Percentiles rank a stretch among this genome's conserved stretches.
Evolutionary conservation across 1,139 yeast species (phyloP).

Genomic region (Pneumocystis jirovecii): DNA sequence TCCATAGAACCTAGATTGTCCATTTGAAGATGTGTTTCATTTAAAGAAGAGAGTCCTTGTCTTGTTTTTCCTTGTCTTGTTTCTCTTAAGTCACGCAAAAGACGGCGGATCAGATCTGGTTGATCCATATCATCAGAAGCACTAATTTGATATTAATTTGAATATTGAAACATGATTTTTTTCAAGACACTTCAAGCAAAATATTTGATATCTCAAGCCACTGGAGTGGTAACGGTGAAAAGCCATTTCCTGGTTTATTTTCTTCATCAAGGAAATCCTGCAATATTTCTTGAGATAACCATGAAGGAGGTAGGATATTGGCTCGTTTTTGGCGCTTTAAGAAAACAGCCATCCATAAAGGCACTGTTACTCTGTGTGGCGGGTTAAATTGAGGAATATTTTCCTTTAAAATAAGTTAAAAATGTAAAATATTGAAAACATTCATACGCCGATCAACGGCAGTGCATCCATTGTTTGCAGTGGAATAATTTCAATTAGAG

Average conservation of each 20-base stretch:
- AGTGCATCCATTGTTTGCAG: slow-evolving; percentile 25
- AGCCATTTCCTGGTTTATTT: slow-evolving; percentile 38
- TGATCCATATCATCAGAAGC: slow-evolving; percentile 67
- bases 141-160: slow-evolving; percentile 15
- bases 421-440: slow-evolving; percentile 9
- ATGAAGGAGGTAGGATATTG: slow-evolving; percentile 68
- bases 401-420: slow-evolving; percentile 25
- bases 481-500: slow-evolving; percentile 56
- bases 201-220: slow-evolving; percentile 76
- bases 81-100: slow-evolving; percentile 73
- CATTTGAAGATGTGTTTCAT: slow-evolving; percentile 69
- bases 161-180: not conserved
- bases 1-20: slow-evolving; percentile 74
- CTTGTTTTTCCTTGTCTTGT: slow-evolving; percentile 67
- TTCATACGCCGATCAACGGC: not conserved
- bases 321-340: slow-evolving; percentile 76
- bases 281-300: slow-evolving; percentile 56
- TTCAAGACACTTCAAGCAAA: slow-evolving; percentile 32
- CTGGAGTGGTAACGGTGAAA: slow-evolving; percentile 64
- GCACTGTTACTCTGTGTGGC: slow-evolving; percentile 55
- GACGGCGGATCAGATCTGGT: slow-evolving; percentile 45
- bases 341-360: slow-evolving; percentile 77
- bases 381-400: slow-evolving; percentile 45
- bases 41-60: slow-evolving; percentile 60
- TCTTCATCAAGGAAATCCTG: slow-evolving; percentile 56